phyloP scores from a whole-genome alignment of 2,329 filamentous ascomycete species.

The Monosporascus sp. region DNA sequence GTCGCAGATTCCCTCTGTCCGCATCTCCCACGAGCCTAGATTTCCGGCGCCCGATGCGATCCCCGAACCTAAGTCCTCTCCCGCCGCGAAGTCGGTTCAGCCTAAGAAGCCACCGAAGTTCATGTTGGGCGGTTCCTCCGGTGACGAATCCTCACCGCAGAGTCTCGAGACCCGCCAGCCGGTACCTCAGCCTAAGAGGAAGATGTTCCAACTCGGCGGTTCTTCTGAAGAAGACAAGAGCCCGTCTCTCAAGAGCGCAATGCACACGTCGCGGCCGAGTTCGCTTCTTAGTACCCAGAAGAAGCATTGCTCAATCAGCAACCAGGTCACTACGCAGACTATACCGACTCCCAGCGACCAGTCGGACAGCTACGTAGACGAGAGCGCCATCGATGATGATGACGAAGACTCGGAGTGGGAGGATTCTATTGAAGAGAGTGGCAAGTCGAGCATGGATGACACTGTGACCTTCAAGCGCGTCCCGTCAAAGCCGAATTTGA shows the following conservation, averaged over 20 bases:
- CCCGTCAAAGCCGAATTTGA: conserved; percentile 78
- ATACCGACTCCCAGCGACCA: conserved; percentile 55
- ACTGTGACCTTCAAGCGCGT: conserved; percentile 82
- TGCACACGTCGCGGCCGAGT: conserved; percentile 39
- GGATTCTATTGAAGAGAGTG: conserved; percentile 72
- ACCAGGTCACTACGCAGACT: conserved; percentile 64
- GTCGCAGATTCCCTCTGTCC: conserved; percentile 48
- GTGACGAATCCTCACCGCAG: conserved; percentile 68
- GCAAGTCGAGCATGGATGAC: conserved; percentile 76
- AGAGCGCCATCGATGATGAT: conserved; percentile 76
- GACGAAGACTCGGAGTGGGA: conserved; percentile 58
- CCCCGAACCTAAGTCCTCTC: conserved; percentile 53
- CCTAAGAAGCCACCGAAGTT: conserved; percentile 62
- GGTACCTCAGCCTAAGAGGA: conserved; percentile 28
- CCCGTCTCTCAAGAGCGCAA: conserved; percentile 54
- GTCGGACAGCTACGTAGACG: conserved; percentile 64
- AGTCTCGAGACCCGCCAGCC: conserved; percentile 39
- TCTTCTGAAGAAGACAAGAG: conserved; percentile 73
- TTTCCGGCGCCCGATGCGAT: conserved; percentile 50
- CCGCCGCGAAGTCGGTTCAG: conserved; percentile 61
- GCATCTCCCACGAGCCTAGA: conserved; percentile 43
- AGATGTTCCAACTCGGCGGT: conserved; percentile 48
- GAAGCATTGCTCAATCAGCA: conserved; percentile 79
- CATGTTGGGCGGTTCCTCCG: conserved; percentile 71
- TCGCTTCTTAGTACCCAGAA: conserved; percentile 44